phyloP scores from a whole-genome alignment of 306 rosid species.

The Begonia loranthoides region DNA sequence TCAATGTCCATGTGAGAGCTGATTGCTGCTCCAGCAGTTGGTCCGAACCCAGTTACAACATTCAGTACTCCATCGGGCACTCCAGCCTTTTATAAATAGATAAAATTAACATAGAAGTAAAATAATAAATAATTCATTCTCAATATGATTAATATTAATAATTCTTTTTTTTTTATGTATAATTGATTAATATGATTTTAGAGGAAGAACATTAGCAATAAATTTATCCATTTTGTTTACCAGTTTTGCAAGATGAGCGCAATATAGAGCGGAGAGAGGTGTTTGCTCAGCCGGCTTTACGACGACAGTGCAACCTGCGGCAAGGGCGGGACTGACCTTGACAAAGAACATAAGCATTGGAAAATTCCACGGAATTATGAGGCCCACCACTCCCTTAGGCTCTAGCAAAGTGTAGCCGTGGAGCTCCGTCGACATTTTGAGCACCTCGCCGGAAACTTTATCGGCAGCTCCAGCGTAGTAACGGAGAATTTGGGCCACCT shows the following conservation, averaged over 20 bases:
- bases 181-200: too few species aligned
- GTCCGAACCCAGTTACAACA: conserved; percentile 67
- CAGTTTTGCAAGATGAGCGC: conserved; percentile 68
- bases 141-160: too few species aligned
- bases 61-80: conserved; percentile 83
- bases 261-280: conserved; percentile 71
- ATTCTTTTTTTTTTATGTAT: too few species aligned
- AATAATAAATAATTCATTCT: too few species aligned
- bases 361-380: conserved; percentile 82
- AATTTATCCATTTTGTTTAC: conserved; percentile 9
- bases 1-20: conserved; percentile 75
- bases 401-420: conserved; percentile 68
- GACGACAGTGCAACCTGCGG: conserved; percentile 83
- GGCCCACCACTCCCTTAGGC: conserved; percentile 79
- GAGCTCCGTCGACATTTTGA: conserved; percentile 30
- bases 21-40: conserved; percentile 69
- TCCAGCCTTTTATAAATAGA: conserved; percentile 44
- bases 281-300: conserved; percentile 89
- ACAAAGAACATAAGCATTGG: conserved; percentile 36
- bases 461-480: conserved; percentile 94
- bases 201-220: too few species aligned
- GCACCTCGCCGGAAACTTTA: conserved; percentile 59
- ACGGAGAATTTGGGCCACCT: conserved; percentile 21
- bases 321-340: conserved; percentile 62
- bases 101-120: too few species aligned